Evolutionary conservation across 2,329 filamentous ascomycete genomes (phyloP), one percentile per base, ranked within the genome.

Genomic region (Stagonosporopsis chrysanthemi): DNA sequence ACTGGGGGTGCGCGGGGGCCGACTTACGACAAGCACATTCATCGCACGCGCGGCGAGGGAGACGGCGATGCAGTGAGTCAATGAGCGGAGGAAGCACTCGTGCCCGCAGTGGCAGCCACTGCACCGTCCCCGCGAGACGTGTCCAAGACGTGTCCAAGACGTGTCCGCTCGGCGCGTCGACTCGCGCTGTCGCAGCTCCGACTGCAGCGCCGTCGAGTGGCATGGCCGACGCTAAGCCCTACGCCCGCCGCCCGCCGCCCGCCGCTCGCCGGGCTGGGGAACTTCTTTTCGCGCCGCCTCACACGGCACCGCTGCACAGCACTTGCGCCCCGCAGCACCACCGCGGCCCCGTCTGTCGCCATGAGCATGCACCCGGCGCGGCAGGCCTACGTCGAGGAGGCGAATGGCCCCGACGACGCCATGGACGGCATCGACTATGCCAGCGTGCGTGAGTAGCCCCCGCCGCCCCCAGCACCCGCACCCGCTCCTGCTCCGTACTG

Each of bases 351-450:
- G 50, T 54, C 69, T 48, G 50, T 54, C 69, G 72, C 62, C 19
- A 77, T 77, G 73, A 84, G 79, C 75, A 84, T 96, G 81, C 94
- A 97, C 81, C 94, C 94, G 56, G 88, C 94, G 75, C 87, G 95
- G 65, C 90, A 94, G 78, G 94, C 94, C 39, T 97, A 96, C 78
- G 92, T 98, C 63, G 94, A 98, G 83, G 94, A 97, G 73, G 88
- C 81, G 40, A 82, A 86, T 73, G 78, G 83, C 50, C 84, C 89
- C 80, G 81, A 84, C 67, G 80, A 80, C 51, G 81, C 82, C 44
- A 84, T 82, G 78, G 74, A 72, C 39, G 85, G 85, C 56, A 83
- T 90, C 63, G 84, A 86, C 66, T 78, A 89, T 45, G 83, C 83
- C 61, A 85, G 85, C 73, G 79, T 90, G 60, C 88, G 86, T 88